These are phyloP conservation scores for Sclerotinia nivalis DNA, from an alignment of 2,329 filamentous ascomycete genomes.

Conservation along the genomic window DNA sequence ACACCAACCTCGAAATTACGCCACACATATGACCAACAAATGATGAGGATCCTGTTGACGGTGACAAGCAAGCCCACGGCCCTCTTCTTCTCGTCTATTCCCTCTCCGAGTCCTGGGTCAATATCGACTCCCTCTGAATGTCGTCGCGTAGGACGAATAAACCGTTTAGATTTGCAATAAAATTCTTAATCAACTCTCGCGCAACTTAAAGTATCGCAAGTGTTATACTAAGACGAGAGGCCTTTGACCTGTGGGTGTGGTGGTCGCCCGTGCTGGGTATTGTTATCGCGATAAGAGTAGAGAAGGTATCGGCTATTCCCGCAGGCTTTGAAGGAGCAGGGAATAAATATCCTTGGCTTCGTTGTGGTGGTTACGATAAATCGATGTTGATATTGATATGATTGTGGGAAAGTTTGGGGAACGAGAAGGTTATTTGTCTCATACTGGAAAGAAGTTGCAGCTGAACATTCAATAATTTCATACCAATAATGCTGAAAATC, in stretches of 20 bases:
- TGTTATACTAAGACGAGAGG: slow-evolving; percentile 6
- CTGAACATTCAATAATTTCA: not conserved
- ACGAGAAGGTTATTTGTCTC: not conserved
- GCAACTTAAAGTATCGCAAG: not conserved
- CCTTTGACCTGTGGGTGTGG: not conserved
- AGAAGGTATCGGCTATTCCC: not conserved
- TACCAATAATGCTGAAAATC: not conserved
- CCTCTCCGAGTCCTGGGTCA: not conserved
- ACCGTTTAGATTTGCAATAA: not conserved
- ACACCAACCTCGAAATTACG: not conserved
- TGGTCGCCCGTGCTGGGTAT: not conserved
- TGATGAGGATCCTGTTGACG: not conserved
- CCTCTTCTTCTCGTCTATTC: not conserved
- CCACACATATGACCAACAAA: not conserved
- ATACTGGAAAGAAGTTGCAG: not conserved
- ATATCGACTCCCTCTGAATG: not conserved
- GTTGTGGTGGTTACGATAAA: not conserved
- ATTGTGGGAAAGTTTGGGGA: not conserved
- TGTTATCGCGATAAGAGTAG: slow-evolving; percentile 20
- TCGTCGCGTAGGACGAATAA: not conserved
- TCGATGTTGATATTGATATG: not conserved
- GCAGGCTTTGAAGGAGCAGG: not conserved
- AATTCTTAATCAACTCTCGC: not conserved
- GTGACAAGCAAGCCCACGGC: not conserved
- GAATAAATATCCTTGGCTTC: not conserved